Percentiles rank a stretch among this genome's conserved stretches.
These are phyloP conservation scores for Quercus glauca DNA, from an alignment of 306 rosid genomes.

Conservation along the genomic window DNA sequence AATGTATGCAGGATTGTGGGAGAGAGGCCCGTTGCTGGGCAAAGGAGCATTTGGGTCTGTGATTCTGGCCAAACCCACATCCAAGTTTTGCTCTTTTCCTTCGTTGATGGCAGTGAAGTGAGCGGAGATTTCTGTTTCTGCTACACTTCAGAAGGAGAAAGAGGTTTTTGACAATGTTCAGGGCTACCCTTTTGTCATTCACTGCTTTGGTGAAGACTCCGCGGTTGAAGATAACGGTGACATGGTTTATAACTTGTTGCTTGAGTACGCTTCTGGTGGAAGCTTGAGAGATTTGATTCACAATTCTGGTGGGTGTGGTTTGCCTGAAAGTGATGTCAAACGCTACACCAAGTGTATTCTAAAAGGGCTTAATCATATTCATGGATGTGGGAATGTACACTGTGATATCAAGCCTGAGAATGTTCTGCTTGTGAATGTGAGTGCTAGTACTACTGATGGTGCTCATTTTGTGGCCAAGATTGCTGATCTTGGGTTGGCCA, in stretches of 20 bases:
- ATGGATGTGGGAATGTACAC: neutral
- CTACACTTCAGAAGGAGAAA: conserved; percentile 15
- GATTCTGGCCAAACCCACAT: conserved; percentile 15
- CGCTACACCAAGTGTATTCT: conserved; percentile 12
- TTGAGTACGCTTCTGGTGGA: conserved; percentile 25
- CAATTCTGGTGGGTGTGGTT: neutral
- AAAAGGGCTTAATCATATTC: conserved; percentile 22
- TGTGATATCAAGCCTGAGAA: conserved; percentile 32
- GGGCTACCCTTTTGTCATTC: conserved; percentile 8
- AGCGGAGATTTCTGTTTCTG: conserved; percentile 10
- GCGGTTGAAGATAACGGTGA: neutral
- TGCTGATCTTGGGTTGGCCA: conserved; percentile 24
- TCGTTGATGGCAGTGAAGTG: conserved; percentile 21
- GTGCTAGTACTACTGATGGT: neutral
- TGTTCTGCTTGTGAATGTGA: conserved; percentile 6
- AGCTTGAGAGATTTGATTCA: conserved; percentile 5
- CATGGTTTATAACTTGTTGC: conserved; percentile 19
- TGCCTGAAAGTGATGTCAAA: conserved; percentile 11
- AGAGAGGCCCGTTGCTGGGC: conserved; percentile 5
- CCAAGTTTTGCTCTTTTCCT: conserved; percentile 4
- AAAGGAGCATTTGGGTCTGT: conserved; percentile 30
- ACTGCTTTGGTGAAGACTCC: conserved; percentile 10
- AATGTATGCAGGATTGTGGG: neutral
- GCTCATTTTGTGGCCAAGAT: conserved; percentile 16
- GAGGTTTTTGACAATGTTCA: conserved; percentile 1